These are phyloP conservation scores for Beauveria brongniartii DNA, from an alignment of 2,329 filamentous ascomycete species.

Conservation along the genomic window DNA sequence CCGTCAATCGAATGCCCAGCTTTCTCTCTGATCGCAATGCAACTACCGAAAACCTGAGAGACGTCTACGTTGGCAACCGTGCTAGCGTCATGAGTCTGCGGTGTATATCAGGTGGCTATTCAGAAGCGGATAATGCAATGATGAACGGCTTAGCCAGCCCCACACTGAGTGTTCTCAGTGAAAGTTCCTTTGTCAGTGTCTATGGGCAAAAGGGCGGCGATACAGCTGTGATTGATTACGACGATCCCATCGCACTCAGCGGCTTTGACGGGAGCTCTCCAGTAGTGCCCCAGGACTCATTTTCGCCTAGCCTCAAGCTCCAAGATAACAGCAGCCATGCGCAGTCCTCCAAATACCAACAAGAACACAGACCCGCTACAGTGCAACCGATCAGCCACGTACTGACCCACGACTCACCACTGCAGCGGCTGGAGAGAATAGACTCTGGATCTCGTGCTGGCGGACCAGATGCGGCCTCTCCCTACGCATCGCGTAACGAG, in stretches of 20 bases:
- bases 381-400: constrained; percentile 38
- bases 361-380: neutral
- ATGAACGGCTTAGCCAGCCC: constrained; percentile 44
- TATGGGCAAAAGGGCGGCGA: constrained; percentile 42
- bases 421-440: constrained; percentile 42
- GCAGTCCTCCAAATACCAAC: neutral
- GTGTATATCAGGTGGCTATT: constrained; percentile 34
- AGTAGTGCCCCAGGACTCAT: neutral
- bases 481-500: neutral
- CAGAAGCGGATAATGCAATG: constrained; percentile 25
- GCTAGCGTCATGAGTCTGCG: constrained; percentile 44
- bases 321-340: neutral
- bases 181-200: constrained; percentile 59
- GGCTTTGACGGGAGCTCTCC: constrained; percentile 17
- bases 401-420: constrained; percentile 37
- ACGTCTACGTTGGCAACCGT: constrained; percentile 45
- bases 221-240: constrained; percentile 19
- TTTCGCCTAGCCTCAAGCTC: constrained; percentile 5
- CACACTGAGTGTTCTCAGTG: constrained; percentile 55
- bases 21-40: constrained; percentile 54
- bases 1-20: constrained; percentile 52
- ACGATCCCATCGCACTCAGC: constrained; percentile 24
- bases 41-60: constrained; percentile 52
- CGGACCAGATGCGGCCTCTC: neutral
- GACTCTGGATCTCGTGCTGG: constrained; percentile 16